These are phyloP conservation scores for Diplocarpon mali DNA, from an alignment of 2,329 filamentous ascomycete species.

Conservation along the genomic window DNA sequence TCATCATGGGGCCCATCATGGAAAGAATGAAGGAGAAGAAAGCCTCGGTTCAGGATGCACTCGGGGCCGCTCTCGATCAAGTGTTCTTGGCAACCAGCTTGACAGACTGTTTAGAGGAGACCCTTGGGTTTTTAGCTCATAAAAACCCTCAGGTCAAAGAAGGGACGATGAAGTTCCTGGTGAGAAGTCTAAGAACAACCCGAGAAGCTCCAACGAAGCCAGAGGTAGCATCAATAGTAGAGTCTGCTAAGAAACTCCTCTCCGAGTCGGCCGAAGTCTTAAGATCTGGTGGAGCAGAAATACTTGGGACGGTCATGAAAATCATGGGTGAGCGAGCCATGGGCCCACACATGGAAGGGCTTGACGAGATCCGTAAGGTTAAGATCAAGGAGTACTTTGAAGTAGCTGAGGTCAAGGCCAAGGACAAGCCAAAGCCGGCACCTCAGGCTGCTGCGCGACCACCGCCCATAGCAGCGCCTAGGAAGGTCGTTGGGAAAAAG, in stretches of 20 bases:
- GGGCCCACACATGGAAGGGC: slow-evolving; percentile 79
- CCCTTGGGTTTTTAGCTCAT: slow-evolving; percentile 70
- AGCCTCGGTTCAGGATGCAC: slow-evolving; percentile 72
- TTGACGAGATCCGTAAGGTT: slow-evolving; percentile 90
- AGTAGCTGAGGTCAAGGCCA: slow-evolving; percentile 72
- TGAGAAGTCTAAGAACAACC: slow-evolving; percentile 74
- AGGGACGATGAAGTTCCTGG: slow-evolving; percentile 86
- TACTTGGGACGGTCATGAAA: slow-evolving; percentile 93
- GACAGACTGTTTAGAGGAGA: slow-evolving; percentile 85
- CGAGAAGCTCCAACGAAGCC: slow-evolving; percentile 72
- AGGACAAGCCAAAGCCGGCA: slow-evolving; percentile 79
- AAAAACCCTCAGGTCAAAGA: slow-evolving; percentile 98
- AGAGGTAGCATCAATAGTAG: slow-evolving; percentile 78
- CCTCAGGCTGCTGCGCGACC: slow-evolving; percentile 49
- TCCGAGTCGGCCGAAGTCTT: slow-evolving; percentile 80
- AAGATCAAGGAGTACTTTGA: slow-evolving; percentile 93
- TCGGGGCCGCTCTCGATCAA: slow-evolving; percentile 72
- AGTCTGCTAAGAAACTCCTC: slow-evolving; percentile 77
- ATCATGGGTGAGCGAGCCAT: slow-evolving; percentile 95
- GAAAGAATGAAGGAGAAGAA: slow-evolving; percentile 98
- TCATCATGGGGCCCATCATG: slow-evolving; percentile 80
- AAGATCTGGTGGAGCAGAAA: slow-evolving; percentile 81
- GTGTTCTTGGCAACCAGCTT: slow-evolving; percentile 57
- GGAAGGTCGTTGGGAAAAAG: slow-evolving; percentile 33
- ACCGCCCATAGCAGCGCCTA: slow-evolving; percentile 31